These are phyloP conservation scores for Pontederia paniculata DNA, from an alignment of 176 grass and related monocot genomes.

Conservation along the genomic window DNA sequence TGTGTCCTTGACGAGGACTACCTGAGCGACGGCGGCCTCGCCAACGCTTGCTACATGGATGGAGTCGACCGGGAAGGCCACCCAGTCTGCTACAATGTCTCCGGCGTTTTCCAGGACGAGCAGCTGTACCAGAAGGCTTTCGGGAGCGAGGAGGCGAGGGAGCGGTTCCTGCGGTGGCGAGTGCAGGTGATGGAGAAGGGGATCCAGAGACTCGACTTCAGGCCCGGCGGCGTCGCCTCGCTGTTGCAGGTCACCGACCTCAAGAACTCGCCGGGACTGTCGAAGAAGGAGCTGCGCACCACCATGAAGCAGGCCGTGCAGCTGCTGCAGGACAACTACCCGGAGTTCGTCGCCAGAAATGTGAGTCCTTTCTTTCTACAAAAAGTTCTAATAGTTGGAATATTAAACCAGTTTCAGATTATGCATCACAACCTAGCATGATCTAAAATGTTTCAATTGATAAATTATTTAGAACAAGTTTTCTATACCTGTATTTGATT, in stretches of 20 bases:
- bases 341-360: constrained; percentile 84
- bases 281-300: constrained; percentile 69
- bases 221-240: constrained; percentile 50
- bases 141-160: constrained; percentile 58
- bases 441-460: neutral
- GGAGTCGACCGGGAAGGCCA: constrained; percentile 75
- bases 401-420: too few relatives aligned
- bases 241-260: constrained; percentile 77
- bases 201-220: constrained; percentile 57
- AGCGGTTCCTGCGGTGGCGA: constrained; percentile 62
- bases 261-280: constrained; percentile 49
- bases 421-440: neutral
- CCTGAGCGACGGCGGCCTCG: constrained; percentile 30
- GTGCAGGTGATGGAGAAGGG: constrained; percentile 76
- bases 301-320: constrained; percentile 73
- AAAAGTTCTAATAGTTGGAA: too few relatives aligned
- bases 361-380: constrained; percentile 33
- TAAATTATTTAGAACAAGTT: neutral
- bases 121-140: constrained; percentile 48
- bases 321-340: constrained; percentile 93
- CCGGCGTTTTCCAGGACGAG: constrained; percentile 49
- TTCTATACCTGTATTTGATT: neutral
- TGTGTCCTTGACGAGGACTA: constrained; percentile 5
- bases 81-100: constrained; percentile 84
- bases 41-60: constrained; percentile 47